Base-by-base conservation (phyloP, 345 rosid genomes). In the Passiflora organensis region DNA sequence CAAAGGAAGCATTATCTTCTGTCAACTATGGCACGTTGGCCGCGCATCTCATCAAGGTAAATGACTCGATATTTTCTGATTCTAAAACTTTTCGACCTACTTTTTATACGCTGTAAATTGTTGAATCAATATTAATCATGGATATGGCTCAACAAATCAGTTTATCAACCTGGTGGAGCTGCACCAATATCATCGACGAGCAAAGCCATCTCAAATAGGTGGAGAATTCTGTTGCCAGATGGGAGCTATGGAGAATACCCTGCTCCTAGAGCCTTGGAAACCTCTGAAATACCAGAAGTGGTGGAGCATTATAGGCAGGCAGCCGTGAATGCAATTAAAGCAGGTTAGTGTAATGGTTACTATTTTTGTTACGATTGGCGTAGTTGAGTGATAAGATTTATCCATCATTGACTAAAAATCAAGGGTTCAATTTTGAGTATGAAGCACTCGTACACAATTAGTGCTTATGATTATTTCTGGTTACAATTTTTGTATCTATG, bases 11-110 rank as follows among this genome's bases (percentile, higher is more conserved):
- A 52, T 89, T 61, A 78, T 86, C 38, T 89, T 93, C 63, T 89
- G 91, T 72, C 99, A 93, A 45, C 58, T 93, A 17, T 89, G 94
- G 95, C 99, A 93, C 5, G 99, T 84, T 15, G 99, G 94, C 43
- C 94, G 91, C 13, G 95, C 95, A 32, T 89, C 96, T 48, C 95
- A 86, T 72, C 56, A 59, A 21, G 78, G 96, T 85, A 52, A 1
- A 6, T 34, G 13, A 12, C 8, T 3, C 34, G 8, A 8, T 28
- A 28, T 8, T 28, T 32, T 17, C 34, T 9, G 19, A 1, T 36
- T 20, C 6, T 20, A 0, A 22, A 55, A 21, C 20, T 21, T 15
- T 13, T 11, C 21, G 10, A 8, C 20, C 8, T 6, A 20, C 13
- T 41, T 41, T 0, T 12, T 15, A 41, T 41, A 8, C 13, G 9